phyloP scores from a whole-genome alignment of 192 early-diverging fungal genomes.

The Fimicolochytrium jonesii region DNA sequence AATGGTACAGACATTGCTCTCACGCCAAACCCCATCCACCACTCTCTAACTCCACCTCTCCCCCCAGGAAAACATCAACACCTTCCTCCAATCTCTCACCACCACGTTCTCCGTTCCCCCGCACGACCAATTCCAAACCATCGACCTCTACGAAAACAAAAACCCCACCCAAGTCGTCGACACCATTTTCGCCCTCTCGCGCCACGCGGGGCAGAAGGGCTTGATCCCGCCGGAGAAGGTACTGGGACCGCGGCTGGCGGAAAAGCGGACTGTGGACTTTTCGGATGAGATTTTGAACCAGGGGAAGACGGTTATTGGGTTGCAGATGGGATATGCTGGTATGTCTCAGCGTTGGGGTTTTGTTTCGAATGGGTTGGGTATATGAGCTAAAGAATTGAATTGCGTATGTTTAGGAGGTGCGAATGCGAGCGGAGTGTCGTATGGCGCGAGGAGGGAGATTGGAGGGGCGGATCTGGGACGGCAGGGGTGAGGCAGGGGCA shows the following conservation, averaged over 20 bases:
- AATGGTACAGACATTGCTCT: no score
- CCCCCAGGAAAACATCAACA: no score
- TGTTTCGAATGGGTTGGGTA: background rate
- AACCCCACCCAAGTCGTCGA: conserved; percentile 59
- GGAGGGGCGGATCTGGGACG: conserved; percentile 16
- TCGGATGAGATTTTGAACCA: conserved; percentile 55
- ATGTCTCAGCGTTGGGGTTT: background rate
- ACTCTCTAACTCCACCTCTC: no score
- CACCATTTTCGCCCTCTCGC: conserved; percentile 67
- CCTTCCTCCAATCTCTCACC: no score
- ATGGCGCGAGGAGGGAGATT: conserved; percentile 34
- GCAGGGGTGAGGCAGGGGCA: no score
- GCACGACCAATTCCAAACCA: conserved; percentile 74
- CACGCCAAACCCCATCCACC: no score
- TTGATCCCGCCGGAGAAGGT: conserved; percentile 11
- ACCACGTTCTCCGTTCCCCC: conserved; percentile 63
- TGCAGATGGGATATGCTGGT: conserved; percentile 47
- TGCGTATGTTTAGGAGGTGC: conserved; percentile 23
- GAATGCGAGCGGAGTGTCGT: conserved; percentile 27
- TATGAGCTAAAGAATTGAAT: conserved; percentile 18
- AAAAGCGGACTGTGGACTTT: conserved; percentile 60
- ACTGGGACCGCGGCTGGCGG: conserved; percentile 72
- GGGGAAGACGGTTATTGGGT: conserved; percentile 54
- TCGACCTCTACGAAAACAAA: conserved; percentile 72
- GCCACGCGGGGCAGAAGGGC: conserved; percentile 63